Percentiles rank a stretch among this genome's conserved stretches.
phyloP scores from a whole-genome alignment of 352 stramenopile genomes.

The Pythium brachiatum region DNA sequence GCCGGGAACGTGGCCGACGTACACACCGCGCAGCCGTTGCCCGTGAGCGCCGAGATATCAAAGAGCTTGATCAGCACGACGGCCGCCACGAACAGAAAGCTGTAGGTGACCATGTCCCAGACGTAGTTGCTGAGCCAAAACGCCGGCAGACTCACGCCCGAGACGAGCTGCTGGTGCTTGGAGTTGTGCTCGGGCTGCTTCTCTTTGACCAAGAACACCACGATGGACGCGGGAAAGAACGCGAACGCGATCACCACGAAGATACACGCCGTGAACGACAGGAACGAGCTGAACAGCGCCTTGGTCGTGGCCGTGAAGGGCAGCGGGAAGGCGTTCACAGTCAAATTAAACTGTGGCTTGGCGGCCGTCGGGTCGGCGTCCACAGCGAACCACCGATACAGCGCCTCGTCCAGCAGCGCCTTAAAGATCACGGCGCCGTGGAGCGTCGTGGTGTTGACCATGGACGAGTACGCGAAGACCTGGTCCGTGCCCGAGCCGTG shows the following conservation, averaged over 20 bases:
- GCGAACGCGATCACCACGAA: constrained; percentile 89
- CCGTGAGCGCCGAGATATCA: constrained; percentile 35
- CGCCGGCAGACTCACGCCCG: constrained; percentile 80
- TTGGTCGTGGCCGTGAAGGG: constrained; percentile 41
- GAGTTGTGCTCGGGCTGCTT: constrained; percentile 67
- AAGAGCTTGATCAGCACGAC: constrained; percentile 42
- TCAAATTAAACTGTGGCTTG: constrained; percentile 30
- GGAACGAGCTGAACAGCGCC: constrained; percentile 44
- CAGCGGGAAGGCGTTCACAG: constrained; percentile 53
- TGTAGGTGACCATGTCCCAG: constrained; percentile 89
- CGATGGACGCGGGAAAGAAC: constrained; percentile 87
- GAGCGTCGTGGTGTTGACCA: constrained; percentile 47
- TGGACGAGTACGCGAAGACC: constrained; percentile 42
- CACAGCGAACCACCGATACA: constrained; percentile 55
- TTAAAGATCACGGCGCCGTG: constrained; percentile 53
- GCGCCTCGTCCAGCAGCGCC: constrained; percentile 51
- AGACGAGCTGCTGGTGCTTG: constrained; percentile 93
- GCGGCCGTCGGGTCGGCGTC: constrained; percentile 28
- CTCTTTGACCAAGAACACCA: constrained; percentile 93
- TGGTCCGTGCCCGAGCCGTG: constrained; percentile 21
- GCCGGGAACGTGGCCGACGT: constrained; percentile 29
- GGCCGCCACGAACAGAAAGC: constrained; percentile 49
- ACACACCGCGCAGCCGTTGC: constrained; percentile 30
- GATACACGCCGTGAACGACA: constrained; percentile 72
- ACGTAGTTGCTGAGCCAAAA: constrained; percentile 95